Base-by-base conservation (phyloP, 1,139 yeast species). In the Hemisphaericaspora lyxosophila region DNA sequence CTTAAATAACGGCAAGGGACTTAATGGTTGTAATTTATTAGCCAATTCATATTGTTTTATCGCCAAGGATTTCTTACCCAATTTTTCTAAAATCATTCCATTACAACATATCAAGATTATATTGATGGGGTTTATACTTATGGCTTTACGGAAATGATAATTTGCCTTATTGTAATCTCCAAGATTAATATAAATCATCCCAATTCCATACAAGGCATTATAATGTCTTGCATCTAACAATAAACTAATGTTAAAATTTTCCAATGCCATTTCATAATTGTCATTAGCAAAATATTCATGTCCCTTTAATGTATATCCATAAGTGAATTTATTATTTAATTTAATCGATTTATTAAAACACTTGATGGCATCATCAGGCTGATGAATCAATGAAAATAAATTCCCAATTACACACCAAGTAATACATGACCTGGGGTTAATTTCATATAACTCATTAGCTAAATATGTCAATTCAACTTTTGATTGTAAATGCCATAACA, bases 391-490 rank as follows among this genome's bases (percentile, higher is more conserved):
- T 9, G 97, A 87, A 49, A 87, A 87, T 34, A 92, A 75, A 57
- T 94, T 92, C 2, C 98, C 98, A 38, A 89, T 70, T 0, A 86
- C 82, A 52, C 95, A 86, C 98, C 98, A 92, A 0, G 97, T 83
- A 45, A 88, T 84, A 3, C 96, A 85, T 7, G 82, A 70, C 20
- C 73, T 62, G 9, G 84, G 70, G 49, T 82, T 80, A 20, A 83
- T 65, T 45, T 82, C 88, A 48, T 85, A 72, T 31, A 89, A 64
- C 50, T 89, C 97, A 53, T 86, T 88, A 5, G 96, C 87, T 42
- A 94, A 67, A 53, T 75, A 82, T 16, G 95, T 82, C 36, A 92
- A 68, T 41, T 84, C 92, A n/a, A 80, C 78, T 42, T 85, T 90
- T 50, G 83, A 84, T 43, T 85, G 89, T 39, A 89, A 64, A 63